A percentile compares a stretch with the other conserved stretches of the same genome.
These are phyloP conservation scores for Mediolabrus comicus DNA, from an alignment of 108 stramenopile genomes.

Conservation along the genomic window DNA sequence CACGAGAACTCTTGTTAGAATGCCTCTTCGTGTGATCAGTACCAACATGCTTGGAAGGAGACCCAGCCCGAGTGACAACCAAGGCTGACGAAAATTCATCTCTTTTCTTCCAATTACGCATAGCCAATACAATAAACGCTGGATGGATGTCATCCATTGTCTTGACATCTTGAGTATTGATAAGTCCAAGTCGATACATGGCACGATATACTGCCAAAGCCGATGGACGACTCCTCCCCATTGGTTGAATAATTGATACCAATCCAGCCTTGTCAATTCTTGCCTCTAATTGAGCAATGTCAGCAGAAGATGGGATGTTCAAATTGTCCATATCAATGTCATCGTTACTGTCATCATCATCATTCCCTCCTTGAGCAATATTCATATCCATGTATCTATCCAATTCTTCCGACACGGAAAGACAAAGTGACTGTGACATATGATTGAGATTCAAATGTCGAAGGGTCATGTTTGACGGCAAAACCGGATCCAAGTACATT, in stretches of 20 bases:
- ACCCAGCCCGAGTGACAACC: neutral
- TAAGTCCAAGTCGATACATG: constrained; percentile 17
- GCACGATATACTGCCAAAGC: constrained; percentile 35
- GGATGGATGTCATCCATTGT: constrained; percentile 12
- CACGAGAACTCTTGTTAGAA: neutral
- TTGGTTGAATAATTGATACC: constrained; percentile 29
- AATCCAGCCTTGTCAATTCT: constrained; percentile 36
- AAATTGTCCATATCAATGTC: neutral
- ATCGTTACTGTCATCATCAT: constrained; percentile 7
- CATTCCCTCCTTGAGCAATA: neutral
- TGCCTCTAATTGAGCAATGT: constrained; percentile 15
- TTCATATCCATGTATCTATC: constrained; percentile 19
- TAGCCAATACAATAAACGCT: constrained; percentile 22
- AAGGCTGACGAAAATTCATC: constrained; percentile 6
- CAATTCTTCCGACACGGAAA: constrained; percentile 36
- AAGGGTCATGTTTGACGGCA: constrained; percentile 26
- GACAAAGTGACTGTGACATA: neutral
- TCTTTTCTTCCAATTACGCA: constrained; percentile 42
- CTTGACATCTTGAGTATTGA: constrained; percentile 1
- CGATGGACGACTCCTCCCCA: constrained; percentile 33
- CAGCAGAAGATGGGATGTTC: neutral
- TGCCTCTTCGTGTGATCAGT: neutral
- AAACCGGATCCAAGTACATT: neutral
- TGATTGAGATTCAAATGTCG: constrained; percentile 25
- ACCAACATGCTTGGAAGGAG: constrained; percentile 5